Evolutionary conservation across 306 rosid genomes (phyloP).

Genomic region (Pueraria montana): DNA sequence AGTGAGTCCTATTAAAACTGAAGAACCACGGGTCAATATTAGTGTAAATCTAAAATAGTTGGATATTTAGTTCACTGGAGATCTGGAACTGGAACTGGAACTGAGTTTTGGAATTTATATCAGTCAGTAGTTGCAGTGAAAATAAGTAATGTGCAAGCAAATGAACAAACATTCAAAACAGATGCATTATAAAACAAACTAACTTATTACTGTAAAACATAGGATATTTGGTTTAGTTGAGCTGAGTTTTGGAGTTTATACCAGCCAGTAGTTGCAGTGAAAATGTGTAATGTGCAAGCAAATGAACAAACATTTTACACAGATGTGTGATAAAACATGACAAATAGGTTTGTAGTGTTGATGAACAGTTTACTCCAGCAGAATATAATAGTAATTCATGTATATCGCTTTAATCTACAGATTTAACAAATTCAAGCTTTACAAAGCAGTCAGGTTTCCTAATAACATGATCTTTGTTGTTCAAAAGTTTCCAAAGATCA

Average conservation of each 20-base stretch:
- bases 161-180: not conserved
- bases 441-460: conserved; percentile 40
- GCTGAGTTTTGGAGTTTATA: conserved; percentile 1
- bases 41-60: not conserved
- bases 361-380: conserved; percentile 13
- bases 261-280: not conserved
- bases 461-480: not conserved
- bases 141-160: no score
- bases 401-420: conserved; percentile 39
- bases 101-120: no score
- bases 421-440: conserved; percentile 41
- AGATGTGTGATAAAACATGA: not conserved
- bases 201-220: not conserved
- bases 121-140: no score
- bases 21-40: not conserved
- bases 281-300: not conserved
- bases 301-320: not conserved
- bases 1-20: not conserved
- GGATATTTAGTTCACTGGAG: no score
- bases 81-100: no score
- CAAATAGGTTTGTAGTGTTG: not conserved
- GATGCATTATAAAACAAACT: conserved; percentile 4
- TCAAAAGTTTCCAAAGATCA: conserved; percentile 21
- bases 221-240: not conserved
- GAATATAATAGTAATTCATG: conserved; percentile 18